phyloP scores from a whole-genome alignment of 257 asterid species.

The Echium plantagineum region DNA sequence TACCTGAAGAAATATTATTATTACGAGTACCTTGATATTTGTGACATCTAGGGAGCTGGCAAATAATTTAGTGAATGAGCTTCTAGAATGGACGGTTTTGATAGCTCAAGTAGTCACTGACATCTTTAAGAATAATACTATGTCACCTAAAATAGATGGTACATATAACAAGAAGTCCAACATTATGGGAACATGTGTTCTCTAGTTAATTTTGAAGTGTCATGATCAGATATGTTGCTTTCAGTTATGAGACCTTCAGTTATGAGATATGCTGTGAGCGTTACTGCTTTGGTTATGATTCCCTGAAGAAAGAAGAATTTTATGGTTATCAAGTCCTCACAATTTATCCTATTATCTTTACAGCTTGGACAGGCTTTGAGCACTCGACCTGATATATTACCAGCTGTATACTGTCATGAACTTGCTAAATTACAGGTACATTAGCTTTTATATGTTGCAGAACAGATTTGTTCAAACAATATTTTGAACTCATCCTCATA shows the following conservation, averaged over 20 bases:
- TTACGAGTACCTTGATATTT: too few species aligned
- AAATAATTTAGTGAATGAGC: too few species aligned
- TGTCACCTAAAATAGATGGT: neutral
- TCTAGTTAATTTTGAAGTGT: neutral
- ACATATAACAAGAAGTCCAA: neutral
- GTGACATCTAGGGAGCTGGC: too few species aligned
- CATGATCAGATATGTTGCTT: neutral
- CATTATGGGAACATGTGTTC: neutral
- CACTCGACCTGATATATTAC: conserved; percentile 93
- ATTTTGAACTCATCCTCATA: neutral
- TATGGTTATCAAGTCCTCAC: neutral
- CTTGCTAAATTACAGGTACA: conserved; percentile 84
- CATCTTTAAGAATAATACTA: too few species aligned
- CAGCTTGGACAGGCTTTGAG: conserved; percentile 99
- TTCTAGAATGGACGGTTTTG: too few species aligned
- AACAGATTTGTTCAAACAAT: neutral
- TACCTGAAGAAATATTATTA: too few species aligned
- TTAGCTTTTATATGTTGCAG: conserved; percentile 9
- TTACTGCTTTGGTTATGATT: neutral
- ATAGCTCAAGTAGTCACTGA: too few species aligned
- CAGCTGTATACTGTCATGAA: conserved; percentile 83
- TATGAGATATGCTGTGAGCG: neutral
- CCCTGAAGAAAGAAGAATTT: neutral
- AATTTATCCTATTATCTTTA: conserved; percentile 7
- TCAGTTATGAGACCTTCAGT: too few species aligned